Evolutionary conservation across 2,329 filamentous ascomycete genomes (phyloP).

Genomic region (Ophiostoma pallidulum): DNA sequence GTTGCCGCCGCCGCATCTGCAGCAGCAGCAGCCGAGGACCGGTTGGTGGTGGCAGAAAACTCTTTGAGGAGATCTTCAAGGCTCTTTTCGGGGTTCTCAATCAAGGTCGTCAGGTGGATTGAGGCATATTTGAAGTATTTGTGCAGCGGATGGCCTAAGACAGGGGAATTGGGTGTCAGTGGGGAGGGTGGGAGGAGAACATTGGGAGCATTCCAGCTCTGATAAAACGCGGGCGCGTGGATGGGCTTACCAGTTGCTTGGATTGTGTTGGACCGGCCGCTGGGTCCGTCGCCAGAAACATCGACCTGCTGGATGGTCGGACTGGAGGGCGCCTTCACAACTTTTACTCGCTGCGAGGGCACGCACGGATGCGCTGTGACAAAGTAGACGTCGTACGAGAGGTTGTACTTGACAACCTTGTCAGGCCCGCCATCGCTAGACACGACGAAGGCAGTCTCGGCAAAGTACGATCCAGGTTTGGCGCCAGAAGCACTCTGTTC

Average conservation of each 20-base stretch:
- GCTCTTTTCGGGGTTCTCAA: slow-evolving; percentile 36
- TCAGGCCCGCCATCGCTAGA: slow-evolving; percentile 32
- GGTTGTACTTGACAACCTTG: slow-evolving; percentile 32
- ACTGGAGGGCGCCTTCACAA: slow-evolving; percentile 50
- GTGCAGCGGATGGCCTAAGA: slow-evolving; percentile 52
- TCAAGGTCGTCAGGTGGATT: slow-evolving; percentile 48
- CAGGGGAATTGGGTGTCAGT: no score
- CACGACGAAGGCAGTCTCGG: slow-evolving; percentile 33
- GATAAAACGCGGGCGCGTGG: no score
- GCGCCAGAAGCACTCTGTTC: slow-evolving; percentile 12
- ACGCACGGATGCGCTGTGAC: slow-evolving; percentile 58
- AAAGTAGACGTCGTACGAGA: slow-evolving; percentile 53
- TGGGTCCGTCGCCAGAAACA: slow-evolving; percentile 35
- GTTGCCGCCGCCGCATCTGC: slow-evolving; percentile 24
- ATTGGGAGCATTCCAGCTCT: no score
- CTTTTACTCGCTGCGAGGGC: slow-evolving; percentile 45
- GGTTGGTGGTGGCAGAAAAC: slow-evolving; percentile 23
- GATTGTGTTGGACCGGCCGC: slow-evolving; percentile 36
- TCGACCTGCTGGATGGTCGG: slow-evolving; percentile 51
- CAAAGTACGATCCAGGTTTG: slow-evolving; percentile 29
- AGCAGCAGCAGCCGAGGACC: slow-evolving; percentile 24
- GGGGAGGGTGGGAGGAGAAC: no score
- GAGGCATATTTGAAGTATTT: slow-evolving; percentile 52
- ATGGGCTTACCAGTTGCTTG: slow-evolving; percentile 36
- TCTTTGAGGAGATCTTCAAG: slow-evolving; percentile 39